A percentile compares a stretch with the other conserved stretches of the same genome.
These are phyloP conservation scores for Crithidia thermophila DNA, from an alignment of 208 protist genomes.

Conservation along the genomic window DNA sequence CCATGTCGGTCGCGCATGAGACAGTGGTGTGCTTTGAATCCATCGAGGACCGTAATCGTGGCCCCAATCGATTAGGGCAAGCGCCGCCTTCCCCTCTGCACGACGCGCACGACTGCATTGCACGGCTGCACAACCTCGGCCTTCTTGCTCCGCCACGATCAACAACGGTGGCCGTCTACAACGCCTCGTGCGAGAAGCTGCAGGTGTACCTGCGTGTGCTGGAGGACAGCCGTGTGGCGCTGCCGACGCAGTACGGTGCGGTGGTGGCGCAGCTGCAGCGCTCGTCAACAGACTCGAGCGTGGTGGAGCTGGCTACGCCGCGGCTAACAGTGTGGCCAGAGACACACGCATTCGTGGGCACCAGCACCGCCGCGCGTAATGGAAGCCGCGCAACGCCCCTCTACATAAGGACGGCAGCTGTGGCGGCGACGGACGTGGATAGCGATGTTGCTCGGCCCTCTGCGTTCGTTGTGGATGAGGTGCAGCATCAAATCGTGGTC, in stretches of 20 bases:
- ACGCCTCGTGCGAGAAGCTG: constrained; percentile 4
- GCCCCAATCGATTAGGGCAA: neutral
- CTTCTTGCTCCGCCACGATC: constrained; percentile 14
- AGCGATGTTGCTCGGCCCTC: constrained; percentile 1
- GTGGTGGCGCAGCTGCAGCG: constrained; percentile 10
- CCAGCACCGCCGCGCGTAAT: neutral
- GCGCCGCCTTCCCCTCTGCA: neutral
- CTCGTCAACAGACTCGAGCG: neutral
- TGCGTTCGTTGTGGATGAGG: neutral
- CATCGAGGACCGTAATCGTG: neutral
- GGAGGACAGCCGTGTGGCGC: neutral
- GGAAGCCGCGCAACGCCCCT: neutral
- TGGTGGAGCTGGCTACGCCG: constrained; percentile 3
- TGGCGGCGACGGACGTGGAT: constrained; percentile 10
- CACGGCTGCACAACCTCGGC: constrained; percentile 9
- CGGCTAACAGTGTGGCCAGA: constrained; percentile 11
- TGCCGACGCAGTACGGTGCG: neutral
- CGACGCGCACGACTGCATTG: constrained; percentile 16
- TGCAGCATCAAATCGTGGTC: neutral
- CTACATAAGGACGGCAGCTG: constrained; percentile 13
- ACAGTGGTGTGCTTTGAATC: constrained; percentile 7
- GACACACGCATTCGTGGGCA: neutral
- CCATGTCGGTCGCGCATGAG: neutral
- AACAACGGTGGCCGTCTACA: neutral
- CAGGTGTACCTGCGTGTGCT: constrained; percentile 3